Evolutionary conservation across 2,329 filamentous ascomycete species (phyloP).

Genomic region (Scytalidium sp.): DNA sequence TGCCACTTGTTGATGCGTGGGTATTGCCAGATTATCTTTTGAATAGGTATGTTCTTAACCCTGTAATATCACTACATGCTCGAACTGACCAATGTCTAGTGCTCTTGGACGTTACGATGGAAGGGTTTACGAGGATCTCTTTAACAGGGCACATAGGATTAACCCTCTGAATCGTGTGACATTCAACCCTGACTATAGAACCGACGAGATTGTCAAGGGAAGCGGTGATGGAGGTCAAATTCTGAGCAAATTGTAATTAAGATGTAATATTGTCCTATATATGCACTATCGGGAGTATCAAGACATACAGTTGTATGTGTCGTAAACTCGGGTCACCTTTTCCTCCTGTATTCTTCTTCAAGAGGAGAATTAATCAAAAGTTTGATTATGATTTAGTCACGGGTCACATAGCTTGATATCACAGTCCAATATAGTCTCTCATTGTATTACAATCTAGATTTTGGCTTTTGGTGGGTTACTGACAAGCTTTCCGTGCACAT

Average conservation of each 20-base stretch:
- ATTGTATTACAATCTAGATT: not conserved
- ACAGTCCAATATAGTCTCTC: too few relatives aligned
- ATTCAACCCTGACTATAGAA: slow-evolving; percentile 46
- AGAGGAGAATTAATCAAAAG: too few relatives aligned
- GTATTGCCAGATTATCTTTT: slow-evolving; percentile 49
- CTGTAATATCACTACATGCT: not conserved
- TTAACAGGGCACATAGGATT: slow-evolving; percentile 44
- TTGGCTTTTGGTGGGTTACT: not conserved
- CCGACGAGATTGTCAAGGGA: slow-evolving; percentile 45
- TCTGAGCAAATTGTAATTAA: slow-evolving; percentile 1
- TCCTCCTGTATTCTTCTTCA: too few relatives aligned
- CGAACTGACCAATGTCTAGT: slow-evolving; percentile 23
- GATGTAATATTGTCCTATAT: not conserved
- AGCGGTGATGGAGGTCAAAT: slow-evolving; percentile 30
- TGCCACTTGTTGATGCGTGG: slow-evolving; percentile 50
- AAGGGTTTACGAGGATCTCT: slow-evolving; percentile 51
- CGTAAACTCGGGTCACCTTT: too few relatives aligned
- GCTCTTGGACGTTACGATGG: slow-evolving; percentile 49
- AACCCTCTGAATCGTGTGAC: slow-evolving; percentile 49
- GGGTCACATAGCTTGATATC: too few relatives aligned
- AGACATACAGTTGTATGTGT: too few relatives aligned
- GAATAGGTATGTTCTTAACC: slow-evolving; percentile 28
- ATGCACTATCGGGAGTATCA: too few relatives aligned
- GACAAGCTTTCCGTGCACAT: not conserved
- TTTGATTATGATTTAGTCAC: too few relatives aligned